A percentile compares a stretch with the other conserved stretches of the same genome.
phyloP scores from a whole-genome alignment of 1,284 basidiomycete species.

The Heterobasidion parviporum region DNA sequence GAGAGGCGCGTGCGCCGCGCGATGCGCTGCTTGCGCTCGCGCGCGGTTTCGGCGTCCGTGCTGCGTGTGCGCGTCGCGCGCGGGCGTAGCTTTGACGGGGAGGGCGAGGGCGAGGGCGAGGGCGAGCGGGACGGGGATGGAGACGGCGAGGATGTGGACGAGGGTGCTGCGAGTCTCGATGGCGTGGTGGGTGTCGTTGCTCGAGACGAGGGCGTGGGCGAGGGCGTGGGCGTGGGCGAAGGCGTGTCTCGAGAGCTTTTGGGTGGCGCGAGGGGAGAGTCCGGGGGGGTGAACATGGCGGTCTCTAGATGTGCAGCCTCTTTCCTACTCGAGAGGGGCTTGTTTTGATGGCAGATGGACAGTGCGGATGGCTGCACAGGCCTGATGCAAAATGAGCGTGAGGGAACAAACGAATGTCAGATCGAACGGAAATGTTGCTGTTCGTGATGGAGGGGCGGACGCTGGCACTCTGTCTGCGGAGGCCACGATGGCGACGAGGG shows the following conservation, averaged over 20 bases:
- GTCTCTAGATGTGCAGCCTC: neutral
- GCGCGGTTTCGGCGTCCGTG: neutral
- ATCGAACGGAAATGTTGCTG: neutral
- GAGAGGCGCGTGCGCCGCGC: constrained; percentile 38
- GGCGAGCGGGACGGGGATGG: constrained; percentile 6
- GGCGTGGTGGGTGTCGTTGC: neutral
- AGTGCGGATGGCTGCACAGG: no score
- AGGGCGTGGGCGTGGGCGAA: neutral
- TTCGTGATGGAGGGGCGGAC: no score
- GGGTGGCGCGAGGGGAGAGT: constrained; percentile 30
- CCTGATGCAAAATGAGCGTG: neutral
- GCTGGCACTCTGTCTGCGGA: no score
- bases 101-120: constrained; percentile 2
- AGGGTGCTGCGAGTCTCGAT: constrained; percentile 2
- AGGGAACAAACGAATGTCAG: neutral
- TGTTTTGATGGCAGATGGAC: no score
- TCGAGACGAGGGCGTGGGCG: neutral
- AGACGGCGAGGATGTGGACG: constrained; percentile 4
- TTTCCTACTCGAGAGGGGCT: neutral
- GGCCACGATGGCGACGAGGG: no score
- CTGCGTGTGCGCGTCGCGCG: constrained; percentile 1
- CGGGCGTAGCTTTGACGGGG: neutral
- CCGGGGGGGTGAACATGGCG: constrained; percentile 43
- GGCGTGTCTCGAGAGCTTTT: neutral
- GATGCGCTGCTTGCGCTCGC: constrained; percentile 27